Evolutionary conservation across 1,139 yeast genomes (phyloP), one percentile per base, ranked within the genome.

Genomic region (Suhomyces guaymorum): DNA sequence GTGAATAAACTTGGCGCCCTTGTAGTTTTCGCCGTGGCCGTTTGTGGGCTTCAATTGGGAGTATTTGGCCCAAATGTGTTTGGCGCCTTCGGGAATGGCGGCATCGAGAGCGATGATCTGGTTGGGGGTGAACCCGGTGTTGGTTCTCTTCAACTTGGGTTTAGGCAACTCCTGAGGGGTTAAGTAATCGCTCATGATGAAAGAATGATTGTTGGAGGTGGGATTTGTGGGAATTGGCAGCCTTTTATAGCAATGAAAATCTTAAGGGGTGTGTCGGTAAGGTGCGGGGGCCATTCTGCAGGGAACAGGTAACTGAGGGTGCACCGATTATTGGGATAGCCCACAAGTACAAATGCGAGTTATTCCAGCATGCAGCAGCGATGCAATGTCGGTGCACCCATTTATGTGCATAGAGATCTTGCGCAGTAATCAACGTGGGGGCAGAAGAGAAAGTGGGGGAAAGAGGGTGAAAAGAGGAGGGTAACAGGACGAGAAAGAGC

Each of bases 51-150:
- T 57, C 53, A 70, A 63, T 42, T 61, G 63, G 31, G 71, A 57
- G 55, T 77, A 81, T 57, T 80, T 81, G 49, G 74, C 71, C 97
- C 97, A 89, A 15, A 78, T 62, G 45, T 79, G 76, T 48, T 95
- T 80, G 29, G 90, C 82, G 43, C 80, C 73, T 42, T 81, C 73
- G 1, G 97, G 96, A 53, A 89, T 88, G 19, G 80, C 70, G 21
- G 89, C 79, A 58, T 88, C 96, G 52, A 85, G 80, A 26, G 87
- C 78, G 54, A 82, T 80, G 52, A 89, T 84, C 59, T 89, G 96
- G 49, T 86, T 84, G 13, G 96, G 96, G 10, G 95, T 81, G 62
- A 88, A 85, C 26, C 97, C 97, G 1, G 96, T 86, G 54, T 86
- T 74, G 37, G 96, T 80, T 54, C 96, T 75, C 53, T 78, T 80